These are phyloP conservation scores for Yamadazyma siamensis DNA, from an alignment of 1,139 yeast species.

Conservation along the genomic window DNA sequence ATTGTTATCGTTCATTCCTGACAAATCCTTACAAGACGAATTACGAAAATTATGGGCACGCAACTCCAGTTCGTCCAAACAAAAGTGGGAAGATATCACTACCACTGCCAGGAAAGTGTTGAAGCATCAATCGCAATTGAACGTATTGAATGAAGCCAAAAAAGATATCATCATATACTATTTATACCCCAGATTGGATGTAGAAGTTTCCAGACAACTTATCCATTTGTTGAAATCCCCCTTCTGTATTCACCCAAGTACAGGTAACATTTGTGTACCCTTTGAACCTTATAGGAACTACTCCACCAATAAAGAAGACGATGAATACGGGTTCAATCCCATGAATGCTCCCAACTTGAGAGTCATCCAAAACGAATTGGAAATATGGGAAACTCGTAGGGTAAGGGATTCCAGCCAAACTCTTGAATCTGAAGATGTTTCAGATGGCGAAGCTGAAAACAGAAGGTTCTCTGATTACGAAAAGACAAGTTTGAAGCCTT, in stretches of 20 bases:
- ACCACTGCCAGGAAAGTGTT: slow-evolving; percentile 47
- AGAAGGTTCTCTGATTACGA: slow-evolving; percentile 45
- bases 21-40: slow-evolving; percentile 50
- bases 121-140: slow-evolving; percentile 36
- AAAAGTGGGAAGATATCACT: slow-evolving; percentile 86
- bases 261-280: slow-evolving; percentile 98
- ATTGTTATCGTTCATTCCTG: slow-evolving; percentile 61
- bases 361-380: slow-evolving; percentile 54
- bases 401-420: slow-evolving; percentile 27
- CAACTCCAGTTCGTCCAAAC: slow-evolving; percentile 30
- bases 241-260: slow-evolving; percentile 96
- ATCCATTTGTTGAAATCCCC: slow-evolving; percentile 95
- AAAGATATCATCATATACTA: slow-evolving; percentile 80
- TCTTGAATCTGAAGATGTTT: slow-evolving; percentile 6
- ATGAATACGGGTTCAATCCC: slow-evolving; percentile 66
- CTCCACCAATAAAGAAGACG: slow-evolving; percentile 33
- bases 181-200: slow-evolving; percentile 88
- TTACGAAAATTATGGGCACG: slow-evolving; percentile 48
- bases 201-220: slow-evolving; percentile 85
- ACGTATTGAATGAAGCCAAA: slow-evolving; percentile 64
- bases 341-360: slow-evolving; percentile 74
- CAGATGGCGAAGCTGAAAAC: slow-evolving; percentile 20
- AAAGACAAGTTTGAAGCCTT: slow-evolving; percentile 71
- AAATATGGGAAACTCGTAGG: slow-evolving; percentile 38
- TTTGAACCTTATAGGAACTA: slow-evolving; percentile 55